Conservation (phyloP, 306 rosid species). For the Luffa aegyptiaca region DNA sequence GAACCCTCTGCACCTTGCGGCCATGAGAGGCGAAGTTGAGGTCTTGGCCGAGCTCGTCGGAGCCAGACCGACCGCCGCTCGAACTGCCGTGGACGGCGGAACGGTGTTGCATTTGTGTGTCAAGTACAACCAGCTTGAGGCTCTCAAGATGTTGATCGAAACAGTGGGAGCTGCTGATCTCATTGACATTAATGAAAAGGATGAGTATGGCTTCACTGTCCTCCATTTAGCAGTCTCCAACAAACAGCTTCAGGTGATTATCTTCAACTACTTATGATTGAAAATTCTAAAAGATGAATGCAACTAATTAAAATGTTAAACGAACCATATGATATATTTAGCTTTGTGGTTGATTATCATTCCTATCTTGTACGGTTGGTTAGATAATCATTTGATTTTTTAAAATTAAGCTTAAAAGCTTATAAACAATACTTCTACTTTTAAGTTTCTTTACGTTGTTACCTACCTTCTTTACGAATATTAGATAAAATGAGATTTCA, state of each 20-base stretch:
- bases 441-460: too few relatives aligned
- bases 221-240: constrained; percentile 15
- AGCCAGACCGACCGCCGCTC: constrained; percentile 2
- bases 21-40: constrained; percentile 15
- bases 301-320: too few relatives aligned
- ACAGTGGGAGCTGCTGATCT: neutral
- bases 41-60: constrained; percentile 10
- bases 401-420: too few relatives aligned
- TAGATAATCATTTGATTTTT: too few relatives aligned
- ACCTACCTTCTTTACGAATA: too few relatives aligned
- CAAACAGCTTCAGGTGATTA: constrained; percentile 11
- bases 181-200: constrained; percentile 1
- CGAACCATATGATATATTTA: too few relatives aligned
- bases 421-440: too few relatives aligned
- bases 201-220: constrained; percentile 17
- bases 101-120: constrained; percentile 24
- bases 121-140: constrained; percentile 16
- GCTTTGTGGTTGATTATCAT: too few relatives aligned
- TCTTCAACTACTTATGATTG: too few relatives aligned
- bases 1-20: constrained; percentile 21
- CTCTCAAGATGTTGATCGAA: constrained; percentile 8
- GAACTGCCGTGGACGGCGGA: constrained; percentile 9
- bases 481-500: too few relatives aligned
- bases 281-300: too few relatives aligned
- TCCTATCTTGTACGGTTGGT: too few relatives aligned